Conservation (phyloP, 257 asterid species). For the Rehmannia glutinosa region DNA sequence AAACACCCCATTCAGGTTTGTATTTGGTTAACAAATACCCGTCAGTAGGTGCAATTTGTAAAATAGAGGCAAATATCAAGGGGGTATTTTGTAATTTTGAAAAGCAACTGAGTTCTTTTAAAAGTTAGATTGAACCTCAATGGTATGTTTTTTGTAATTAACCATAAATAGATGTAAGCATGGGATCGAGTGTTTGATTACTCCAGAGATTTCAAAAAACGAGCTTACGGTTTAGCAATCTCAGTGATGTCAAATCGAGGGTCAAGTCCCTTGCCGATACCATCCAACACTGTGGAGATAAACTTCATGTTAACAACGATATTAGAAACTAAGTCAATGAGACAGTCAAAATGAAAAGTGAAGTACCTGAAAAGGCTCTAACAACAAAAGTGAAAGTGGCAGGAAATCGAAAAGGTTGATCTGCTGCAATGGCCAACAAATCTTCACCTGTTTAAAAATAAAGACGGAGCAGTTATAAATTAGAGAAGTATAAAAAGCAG, state of each 20-base stretch:
- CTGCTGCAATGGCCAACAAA: slow-evolving; percentile 87
- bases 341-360: neutral
- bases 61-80: too few relatives aligned
- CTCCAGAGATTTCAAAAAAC: neutral
- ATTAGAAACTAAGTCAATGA: slow-evolving; percentile 11
- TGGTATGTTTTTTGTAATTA: neutral
- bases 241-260: slow-evolving; percentile 98
- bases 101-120: too few relatives aligned
- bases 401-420: slow-evolving; percentile 97
- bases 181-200: too few relatives aligned
- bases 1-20: too few relatives aligned
- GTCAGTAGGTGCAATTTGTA: too few relatives aligned
- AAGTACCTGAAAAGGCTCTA: slow-evolving; percentile 89
- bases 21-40: too few relatives aligned
- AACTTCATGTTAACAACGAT: slow-evolving; percentile 18
- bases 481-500: neutral
- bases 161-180: too few relatives aligned
- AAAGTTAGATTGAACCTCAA: too few relatives aligned
- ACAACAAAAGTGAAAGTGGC: slow-evolving; percentile 99
- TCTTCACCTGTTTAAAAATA: slow-evolving; percentile 69
- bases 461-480: neutral
- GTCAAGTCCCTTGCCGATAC: slow-evolving; percentile 98
- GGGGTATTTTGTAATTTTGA: too few relatives aligned
- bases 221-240: slow-evolving; percentile 98
- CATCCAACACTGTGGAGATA: slow-evolving; percentile 75